Percentiles rank a stretch among this genome's conserved stretches.
These are phyloP conservation scores for Passalora sequoiae DNA, from an alignment of 2,329 filamentous ascomycete genomes.

Conservation along the genomic window DNA sequence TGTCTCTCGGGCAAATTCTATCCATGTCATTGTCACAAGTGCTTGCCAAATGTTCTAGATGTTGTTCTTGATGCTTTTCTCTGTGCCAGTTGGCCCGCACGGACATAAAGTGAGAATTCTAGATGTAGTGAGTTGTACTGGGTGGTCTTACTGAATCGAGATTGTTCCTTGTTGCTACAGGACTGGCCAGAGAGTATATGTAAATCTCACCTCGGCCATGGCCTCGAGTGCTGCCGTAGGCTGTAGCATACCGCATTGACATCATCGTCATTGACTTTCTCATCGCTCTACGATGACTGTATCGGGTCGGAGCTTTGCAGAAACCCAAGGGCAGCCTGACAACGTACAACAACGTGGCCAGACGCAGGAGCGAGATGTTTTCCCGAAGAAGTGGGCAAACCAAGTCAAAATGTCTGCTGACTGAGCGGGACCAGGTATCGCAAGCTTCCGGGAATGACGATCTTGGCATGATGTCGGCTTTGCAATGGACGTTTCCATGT, in stretches of 20 bases:
- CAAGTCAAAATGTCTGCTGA: not conserved
- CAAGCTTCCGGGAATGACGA: too few relatives aligned
- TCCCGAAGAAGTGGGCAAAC: not conserved
- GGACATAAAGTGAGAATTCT: not conserved
- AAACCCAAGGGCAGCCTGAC: too few relatives aligned
- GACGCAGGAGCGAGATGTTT: not conserved
- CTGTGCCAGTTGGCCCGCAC: too few relatives aligned
- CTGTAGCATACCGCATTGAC: not conserved
- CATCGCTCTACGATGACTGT: not conserved
- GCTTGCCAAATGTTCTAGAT: not conserved
- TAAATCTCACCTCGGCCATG: not conserved
- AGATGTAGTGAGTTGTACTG: too few relatives aligned
- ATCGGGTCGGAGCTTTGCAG: not conserved
- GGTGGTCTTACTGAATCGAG: not conserved
- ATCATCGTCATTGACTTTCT: not conserved
- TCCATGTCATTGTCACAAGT: not conserved
- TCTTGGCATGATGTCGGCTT: too few relatives aligned
- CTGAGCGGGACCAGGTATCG: conserved; percentile 3
- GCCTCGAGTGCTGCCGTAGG: too few relatives aligned
- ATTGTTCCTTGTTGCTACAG: not conserved
- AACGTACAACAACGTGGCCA: not conserved
- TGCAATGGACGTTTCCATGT: too few relatives aligned
- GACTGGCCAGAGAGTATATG: too few relatives aligned
- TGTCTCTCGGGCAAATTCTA: conserved; percentile 6
- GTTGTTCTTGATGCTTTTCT: too few relatives aligned